Percentiles rank a stretch among this genome's conserved stretches.
Conservation (phyloP, 768 basidiomycete species). For the Piloderma croceum region DNA sequence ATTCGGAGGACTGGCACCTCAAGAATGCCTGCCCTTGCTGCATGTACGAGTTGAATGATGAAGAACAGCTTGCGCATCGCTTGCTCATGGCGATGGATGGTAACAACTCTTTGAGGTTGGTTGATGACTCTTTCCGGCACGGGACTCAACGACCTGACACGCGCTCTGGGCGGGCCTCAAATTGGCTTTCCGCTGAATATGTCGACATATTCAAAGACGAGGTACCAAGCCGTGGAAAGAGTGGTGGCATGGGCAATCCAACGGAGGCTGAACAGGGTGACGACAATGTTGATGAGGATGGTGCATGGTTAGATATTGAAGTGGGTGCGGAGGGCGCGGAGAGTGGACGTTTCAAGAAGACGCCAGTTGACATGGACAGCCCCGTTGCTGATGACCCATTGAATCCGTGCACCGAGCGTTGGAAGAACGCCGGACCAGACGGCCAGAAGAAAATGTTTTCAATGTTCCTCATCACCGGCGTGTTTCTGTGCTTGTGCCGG, state of each 20-base stretch:
- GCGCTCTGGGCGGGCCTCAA: not conserved
- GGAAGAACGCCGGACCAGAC: conserved; percentile 8
- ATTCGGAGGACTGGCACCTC: conserved; percentile 6
- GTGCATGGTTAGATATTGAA: too few relatives aligned
- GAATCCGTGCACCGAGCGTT: too few relatives aligned
- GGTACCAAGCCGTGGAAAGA: too few relatives aligned
- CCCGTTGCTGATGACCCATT: too few relatives aligned
- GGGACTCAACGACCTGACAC: not conserved
- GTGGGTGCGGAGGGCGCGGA: conserved; percentile 1
- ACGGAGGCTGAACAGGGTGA: too few relatives aligned
- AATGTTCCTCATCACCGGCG: too few relatives aligned
- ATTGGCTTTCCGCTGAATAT: not conserved
- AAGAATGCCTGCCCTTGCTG: conserved; percentile 10
- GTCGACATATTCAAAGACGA: conserved; percentile 5
- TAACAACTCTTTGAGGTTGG: conserved; percentile 8
- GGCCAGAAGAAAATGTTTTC: conserved; percentile 6
- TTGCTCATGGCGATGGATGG: conserved; percentile 9
- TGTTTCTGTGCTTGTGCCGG: conserved; percentile 31
- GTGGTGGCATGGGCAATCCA: too few relatives aligned
- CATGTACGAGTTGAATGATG: conserved; percentile 7
- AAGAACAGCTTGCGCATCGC: too few relatives aligned
- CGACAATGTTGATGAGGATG: conserved; percentile 15
- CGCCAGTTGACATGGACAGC: too few relatives aligned
- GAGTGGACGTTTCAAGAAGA: too few relatives aligned
- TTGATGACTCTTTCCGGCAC: not conserved